Percentiles rank a stretch among this genome's conserved stretches.
phyloP scores from a whole-genome alignment of 2,329 filamentous ascomycete species.

The Xylaria arbuscula region DNA sequence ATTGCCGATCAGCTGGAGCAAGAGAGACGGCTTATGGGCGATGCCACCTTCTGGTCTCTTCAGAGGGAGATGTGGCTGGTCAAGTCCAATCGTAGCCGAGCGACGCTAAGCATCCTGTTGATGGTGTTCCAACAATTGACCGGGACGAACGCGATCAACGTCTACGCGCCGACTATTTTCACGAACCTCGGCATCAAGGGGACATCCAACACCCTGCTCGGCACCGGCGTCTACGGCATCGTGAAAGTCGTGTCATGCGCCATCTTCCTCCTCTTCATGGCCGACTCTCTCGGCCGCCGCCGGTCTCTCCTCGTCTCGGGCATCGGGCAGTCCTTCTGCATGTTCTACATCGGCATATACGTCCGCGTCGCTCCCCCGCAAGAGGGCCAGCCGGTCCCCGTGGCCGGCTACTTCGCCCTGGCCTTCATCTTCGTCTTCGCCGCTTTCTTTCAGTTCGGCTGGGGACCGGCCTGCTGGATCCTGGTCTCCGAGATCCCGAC shows the following conservation, averaged over 20 bases:
- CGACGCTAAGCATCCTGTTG: conserved; percentile 68
- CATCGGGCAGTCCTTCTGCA: conserved; percentile 68
- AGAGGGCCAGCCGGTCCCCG: conserved; percentile 61
- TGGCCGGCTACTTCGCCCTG: conserved; percentile 72
- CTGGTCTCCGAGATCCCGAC: conserved; percentile 74
- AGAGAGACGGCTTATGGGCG: conserved; percentile 68
- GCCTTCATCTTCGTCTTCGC: conserved; percentile 77
- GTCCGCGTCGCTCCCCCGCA: conserved; percentile 68
- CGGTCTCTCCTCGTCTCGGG: conserved; percentile 67
- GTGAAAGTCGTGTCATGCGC: conserved; percentile 70
- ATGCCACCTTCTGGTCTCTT: conserved; percentile 65
- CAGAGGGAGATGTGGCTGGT: conserved; percentile 73
- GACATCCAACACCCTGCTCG: conserved; percentile 65
- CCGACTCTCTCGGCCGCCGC: conserved; percentile 69
- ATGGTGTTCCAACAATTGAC: conserved; percentile 81
- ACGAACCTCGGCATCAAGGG: conserved; percentile 54
- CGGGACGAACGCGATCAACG: conserved; percentile 58
- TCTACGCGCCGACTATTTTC: conserved; percentile 51
- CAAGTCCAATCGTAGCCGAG: conserved; percentile 71
- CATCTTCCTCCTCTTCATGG: conserved; percentile 68
- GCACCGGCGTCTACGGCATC: conserved; percentile 72
- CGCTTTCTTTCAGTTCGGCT: conserved; percentile 72
- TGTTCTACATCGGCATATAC: conserved; percentile 76
- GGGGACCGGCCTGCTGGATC: conserved; percentile 73
- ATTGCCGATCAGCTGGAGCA: conserved; percentile 71